Evolutionary conservation across 495 filamentous ascomycete genomes (phyloP), one percentile per base, ranked within the genome.

Genomic region (Hapsidospora chrysogenum): DNA sequence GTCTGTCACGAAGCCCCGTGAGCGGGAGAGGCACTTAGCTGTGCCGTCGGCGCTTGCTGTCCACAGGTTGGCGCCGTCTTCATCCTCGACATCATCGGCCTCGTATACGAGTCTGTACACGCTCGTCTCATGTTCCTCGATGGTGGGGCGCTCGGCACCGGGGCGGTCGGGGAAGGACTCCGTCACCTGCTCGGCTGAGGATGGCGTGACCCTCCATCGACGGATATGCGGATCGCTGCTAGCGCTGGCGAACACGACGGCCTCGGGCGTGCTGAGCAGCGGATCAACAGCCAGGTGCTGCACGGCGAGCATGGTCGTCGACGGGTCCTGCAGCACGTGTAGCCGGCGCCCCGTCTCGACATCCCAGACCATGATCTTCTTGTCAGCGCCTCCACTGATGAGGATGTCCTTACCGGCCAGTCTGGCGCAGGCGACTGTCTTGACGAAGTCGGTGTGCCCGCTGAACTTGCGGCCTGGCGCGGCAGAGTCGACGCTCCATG

Each of bases 381-480:
- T 77, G 52, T 97, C 89, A 18, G 84, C 78, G 20, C 82, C 80
- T 15, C 87, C 87, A 9, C 84, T 86, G 31, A 95, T 66, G 16
- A 97, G 69, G 10, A 77, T 42, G 41, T 83, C 68, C 31, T 72
- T 64, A 4, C 67, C 73, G 9, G 56, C 49, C 10, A 79, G 32
- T 37, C 53, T 61, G 3, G 64, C 52, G 41, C 60, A 69, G 11
- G 74, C 51, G 1, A 95, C 58, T 4, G 77, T 64, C 52, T 87
- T 92, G 36, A 97, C 81, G 47, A 97, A 97, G 49, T 97, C 89
- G 0, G 71, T 63, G 49, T 97, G 89, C 9, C 84, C 89, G 27
- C 62, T 64, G 50, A 80, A 89, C 35, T 63, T 72, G 29, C 54
- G 60, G 9, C 56, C 58, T 0, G 56, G 63, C 9, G 61, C 46